Conservation (phyloP, 2,329 filamentous ascomycete species). For the Botrytis cinerea region DNA sequence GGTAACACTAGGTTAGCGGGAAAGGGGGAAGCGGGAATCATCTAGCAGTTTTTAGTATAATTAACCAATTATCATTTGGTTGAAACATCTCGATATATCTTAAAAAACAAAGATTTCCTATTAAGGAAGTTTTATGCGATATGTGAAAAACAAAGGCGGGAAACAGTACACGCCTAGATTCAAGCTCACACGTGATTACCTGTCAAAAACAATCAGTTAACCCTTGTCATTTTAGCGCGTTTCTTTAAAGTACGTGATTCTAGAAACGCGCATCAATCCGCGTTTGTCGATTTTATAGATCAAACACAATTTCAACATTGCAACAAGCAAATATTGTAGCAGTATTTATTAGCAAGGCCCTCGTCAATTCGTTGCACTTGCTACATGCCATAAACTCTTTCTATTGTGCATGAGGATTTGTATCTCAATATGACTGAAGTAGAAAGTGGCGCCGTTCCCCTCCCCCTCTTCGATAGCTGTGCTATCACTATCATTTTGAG, state of each 20-base stretch:
- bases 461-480: constrained; percentile 36
- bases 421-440: constrained; percentile 27
- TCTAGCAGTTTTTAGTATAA: not conserved
- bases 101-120: not conserved
- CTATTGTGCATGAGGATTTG: constrained; percentile 6
- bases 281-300: constrained; percentile 3
- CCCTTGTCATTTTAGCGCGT: constrained; percentile 17
- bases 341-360: not conserved
- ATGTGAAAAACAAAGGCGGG: not conserved
- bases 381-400: not conserved
- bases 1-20: constrained; percentile 1
- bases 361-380: not conserved
- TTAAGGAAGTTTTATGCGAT: not conserved
- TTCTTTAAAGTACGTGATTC: constrained; percentile 6
- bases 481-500: constrained; percentile 37
- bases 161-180: too few species aligned
- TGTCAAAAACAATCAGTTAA: not conserved
- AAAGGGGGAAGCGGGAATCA: not conserved
- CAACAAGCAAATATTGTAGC: not conserved
- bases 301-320: not conserved
- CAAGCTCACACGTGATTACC: not conserved
- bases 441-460: not conserved
- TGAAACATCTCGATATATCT: not conserved
- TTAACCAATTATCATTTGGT: not conserved
- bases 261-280: constrained; percentile 8